Percentiles rank a stretch among this genome's conserved stretches.
Evolutionary conservation across 1,139 yeast genomes (phyloP).

Genomic region (Hemisphaericaspora xylanilytica): DNA sequence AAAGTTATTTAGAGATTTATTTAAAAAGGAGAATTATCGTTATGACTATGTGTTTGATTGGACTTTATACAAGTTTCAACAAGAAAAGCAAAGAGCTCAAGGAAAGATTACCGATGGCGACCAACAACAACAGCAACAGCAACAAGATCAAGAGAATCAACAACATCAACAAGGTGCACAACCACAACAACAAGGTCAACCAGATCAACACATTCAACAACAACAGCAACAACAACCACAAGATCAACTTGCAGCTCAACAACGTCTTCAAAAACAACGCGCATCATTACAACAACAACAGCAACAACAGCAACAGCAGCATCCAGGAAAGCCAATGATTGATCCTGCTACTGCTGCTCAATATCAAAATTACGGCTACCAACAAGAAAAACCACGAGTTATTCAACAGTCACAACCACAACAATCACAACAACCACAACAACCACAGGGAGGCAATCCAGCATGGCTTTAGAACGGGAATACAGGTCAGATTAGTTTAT

Average conservation of each 20-base stretch:
- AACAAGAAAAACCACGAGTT: constrained; percentile 8
- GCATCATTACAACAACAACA: constrained; percentile 12
- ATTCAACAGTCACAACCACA: constrained; percentile 11
- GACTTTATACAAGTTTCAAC: constrained; percentile 83
- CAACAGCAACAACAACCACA: constrained; percentile 13
- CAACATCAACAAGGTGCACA: constrained; percentile 11
- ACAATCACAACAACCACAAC: constrained; percentile 13
- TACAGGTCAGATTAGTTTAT: no score
- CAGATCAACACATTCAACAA: constrained; percentile 14
- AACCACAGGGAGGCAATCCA: constrained; percentile 16
- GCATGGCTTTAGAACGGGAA: constrained; percentile 20
- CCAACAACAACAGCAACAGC: constrained; percentile 17
- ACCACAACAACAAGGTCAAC: constrained; percentile 14
- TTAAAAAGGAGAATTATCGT: constrained; percentile 82
- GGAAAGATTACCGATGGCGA: constrained; percentile 27
- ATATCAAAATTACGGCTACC: constrained; percentile 5
- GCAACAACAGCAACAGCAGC: no score
- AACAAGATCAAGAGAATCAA: constrained; percentile 16
- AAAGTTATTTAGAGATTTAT: constrained; percentile 84
- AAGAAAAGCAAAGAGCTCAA: constrained; percentile 60
- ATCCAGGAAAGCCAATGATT: constrained; percentile 6
- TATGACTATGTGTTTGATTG: constrained; percentile 96
- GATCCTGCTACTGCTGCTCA: constrained; percentile 5
- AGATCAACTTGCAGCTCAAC: constrained; percentile 10
- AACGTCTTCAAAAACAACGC: constrained; percentile 14